phyloP scores from a whole-genome alignment of 75 land plant genomes.

The Cupressus sempervirens region DNA sequence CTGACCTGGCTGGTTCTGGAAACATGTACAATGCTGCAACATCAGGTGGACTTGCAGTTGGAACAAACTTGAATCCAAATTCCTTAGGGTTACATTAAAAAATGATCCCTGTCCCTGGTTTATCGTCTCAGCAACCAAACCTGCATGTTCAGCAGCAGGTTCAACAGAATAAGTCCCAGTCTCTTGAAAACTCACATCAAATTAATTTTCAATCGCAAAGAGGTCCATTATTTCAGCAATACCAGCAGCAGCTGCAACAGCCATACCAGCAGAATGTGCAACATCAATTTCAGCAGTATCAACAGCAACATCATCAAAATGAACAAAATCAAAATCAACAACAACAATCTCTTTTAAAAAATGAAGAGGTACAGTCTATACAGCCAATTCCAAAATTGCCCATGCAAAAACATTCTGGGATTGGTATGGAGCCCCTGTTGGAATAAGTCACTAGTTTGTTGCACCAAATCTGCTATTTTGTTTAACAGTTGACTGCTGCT shows the following conservation, averaged over 20 bases:
- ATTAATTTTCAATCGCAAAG: slow-evolving; percentile 34
- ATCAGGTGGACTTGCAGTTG: slow-evolving; percentile 43
- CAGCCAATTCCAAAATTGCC: slow-evolving; percentile 20
- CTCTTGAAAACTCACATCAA: slow-evolving; percentile 31
- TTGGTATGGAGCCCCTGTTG: slow-evolving; percentile 19
- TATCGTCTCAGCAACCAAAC: slow-evolving; percentile 45
- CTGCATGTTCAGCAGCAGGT: slow-evolving; percentile 36
- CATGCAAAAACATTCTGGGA: slow-evolving; percentile 23
- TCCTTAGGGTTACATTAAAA: slow-evolving; percentile 38
- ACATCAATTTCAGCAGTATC: slow-evolving; percentile 30
- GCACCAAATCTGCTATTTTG: too few relatives aligned
- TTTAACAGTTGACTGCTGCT: too few relatives aligned
- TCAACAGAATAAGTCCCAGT: slow-evolving; percentile 23
- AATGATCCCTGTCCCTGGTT: slow-evolving; percentile 41
- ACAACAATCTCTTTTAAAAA: slow-evolving; percentile 21
- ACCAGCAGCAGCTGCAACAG: slow-evolving; percentile 35
- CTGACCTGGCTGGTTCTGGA: slow-evolving; percentile 56
- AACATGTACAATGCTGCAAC: slow-evolving; percentile 42
- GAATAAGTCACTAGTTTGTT: too few relatives aligned
- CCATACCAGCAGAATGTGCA: slow-evolving; percentile 14
- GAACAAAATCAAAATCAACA: slow-evolving; percentile 37
- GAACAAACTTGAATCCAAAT: slow-evolving; percentile 34
- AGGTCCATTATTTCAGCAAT: slow-evolving; percentile 18
- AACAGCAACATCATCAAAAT: slow-evolving; percentile 39
- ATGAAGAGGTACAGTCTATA: slow-evolving; percentile 24